Base-by-base conservation (phyloP, 768 basidiomycete genomes). In the Boletus rex-veris region DNA sequence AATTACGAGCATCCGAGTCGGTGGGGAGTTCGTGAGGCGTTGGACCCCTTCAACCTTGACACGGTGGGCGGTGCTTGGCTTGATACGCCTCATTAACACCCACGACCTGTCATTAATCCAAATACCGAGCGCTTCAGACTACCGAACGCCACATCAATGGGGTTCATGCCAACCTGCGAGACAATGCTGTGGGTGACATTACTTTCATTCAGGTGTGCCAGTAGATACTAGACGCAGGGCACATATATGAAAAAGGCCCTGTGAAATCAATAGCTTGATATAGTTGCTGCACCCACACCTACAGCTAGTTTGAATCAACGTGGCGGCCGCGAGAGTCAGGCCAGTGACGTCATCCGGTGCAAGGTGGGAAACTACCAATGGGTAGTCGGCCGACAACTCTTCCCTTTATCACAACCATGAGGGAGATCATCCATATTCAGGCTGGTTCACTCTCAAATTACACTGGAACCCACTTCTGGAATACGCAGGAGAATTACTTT, bases 401-500 rank as follows among this genome's bases (percentile, higher is more conserved):
- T 21, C 4, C 19, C 18, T 43, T 43, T 24, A 28, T 12, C 9
- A 40, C 47, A 38, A 40, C 50, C 31, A 90, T 90, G 88, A 83
- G 79, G 63, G 89, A 92, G 64, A 88, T 90, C 56, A 69, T 92
- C 53, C 85, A 92, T 66, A 74, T 92, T 47, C 89, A 91, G 68
- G 86, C 86, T 0, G 88, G 88, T 51, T 66, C 74, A 33, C 62
- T 80, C 41, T 77, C 88, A 18, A 90, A 91, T 63, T 83, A 83
- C 63, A 69, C 79, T 18, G 88, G 87, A 43, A 81, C 87, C 0
- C 89, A 91, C 62, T 90, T 88, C 60, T 92, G 88, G 88, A 90
- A 90, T 62, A 79, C 86, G 1, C 88, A 90, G 67, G 85, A 89
- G 66, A 77, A 70, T 57, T 90, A 90, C 66, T 78, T 85, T 58